Evolutionary conservation across 106 monocot genomes (phyloP), one percentile per base, ranked within the genome.

Genomic region (Triglochin maritima): DNA sequence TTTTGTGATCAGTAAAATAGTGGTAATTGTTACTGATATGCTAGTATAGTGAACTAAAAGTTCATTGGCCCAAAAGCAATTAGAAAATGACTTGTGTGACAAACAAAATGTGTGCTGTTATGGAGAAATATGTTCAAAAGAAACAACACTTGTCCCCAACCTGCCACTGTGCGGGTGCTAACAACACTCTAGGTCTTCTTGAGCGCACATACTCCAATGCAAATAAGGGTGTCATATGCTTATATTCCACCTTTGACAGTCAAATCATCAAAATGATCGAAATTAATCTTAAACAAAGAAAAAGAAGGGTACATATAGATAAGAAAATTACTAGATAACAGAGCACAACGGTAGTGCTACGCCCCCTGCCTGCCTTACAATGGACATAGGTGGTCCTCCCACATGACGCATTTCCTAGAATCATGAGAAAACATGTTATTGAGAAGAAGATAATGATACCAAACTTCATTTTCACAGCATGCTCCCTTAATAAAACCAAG

Each of bases 321-420:
- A 15, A 42, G 8, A 11, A 29, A 55, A 65, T 50, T 47, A 90
- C 95, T 90, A 96, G 83, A 59, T 88, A 96, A 72, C 95, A 96
- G 51, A 96, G 79, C 72, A 90, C 90, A 65, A 96, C 85, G 15
- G 95, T 96, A 16, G 90, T 90, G 80, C 95, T 96, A 44, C 95
- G 85, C 62, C 95, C 95, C 47, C 95, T 85, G 44, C 95, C 95
- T 78, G 95, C 95, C 84, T 96, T 96, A 75, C 95, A 96, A 64
- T 96, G 95, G 46, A 96, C 95, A 74, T 96, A 96, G n/a, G 90
- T 96, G 45, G 73, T 83, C 72, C 81, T 96, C 13, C 81, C 81
- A 71, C 72, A 71, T 11, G 83, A 80, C 55, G 85, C 81, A 78
- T 90, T 87, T 44, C 60, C 94, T 87, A 44, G 43, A 56, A 57